Evolutionary conservation across 2,329 filamentous ascomycete species (phyloP).

Genomic region (Tolypocladium sp.): DNA sequence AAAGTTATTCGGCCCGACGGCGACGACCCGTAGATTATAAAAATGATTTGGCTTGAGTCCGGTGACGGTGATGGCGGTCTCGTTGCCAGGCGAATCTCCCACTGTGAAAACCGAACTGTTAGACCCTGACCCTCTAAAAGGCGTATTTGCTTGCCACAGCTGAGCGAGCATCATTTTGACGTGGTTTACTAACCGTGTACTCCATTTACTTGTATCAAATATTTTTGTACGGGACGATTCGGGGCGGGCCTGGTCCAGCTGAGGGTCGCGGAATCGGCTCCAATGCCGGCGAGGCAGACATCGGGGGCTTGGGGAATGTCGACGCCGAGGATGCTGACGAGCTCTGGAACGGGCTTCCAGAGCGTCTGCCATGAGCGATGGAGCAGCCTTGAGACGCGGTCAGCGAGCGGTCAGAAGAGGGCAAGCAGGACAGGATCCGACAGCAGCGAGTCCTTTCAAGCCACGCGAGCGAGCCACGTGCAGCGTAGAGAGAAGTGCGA

Average conservation of each 20-base stretch:
- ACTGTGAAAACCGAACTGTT: constrained; percentile 38
- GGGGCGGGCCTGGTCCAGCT: constrained; percentile 74
- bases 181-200: constrained; percentile 60
- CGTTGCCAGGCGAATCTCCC: constrained; percentile 59
- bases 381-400: constrained; percentile 52
- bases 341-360: constrained; percentile 80
- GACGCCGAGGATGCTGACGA: constrained; percentile 84
- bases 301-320: constrained; percentile 87
- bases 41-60: constrained; percentile 79
- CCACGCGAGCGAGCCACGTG: background rate
- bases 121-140: background rate
- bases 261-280: constrained; percentile 75
- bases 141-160: background rate
- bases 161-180: no score
- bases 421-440: background rate
- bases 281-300: constrained; percentile 84
- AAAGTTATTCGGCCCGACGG: constrained; percentile 85
- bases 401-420: constrained; percentile 2
- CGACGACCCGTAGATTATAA: constrained; percentile 89
- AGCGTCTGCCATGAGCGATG: constrained; percentile 82
- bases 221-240: constrained; percentile 67
- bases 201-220: constrained; percentile 88
- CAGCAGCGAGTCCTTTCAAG: background rate
- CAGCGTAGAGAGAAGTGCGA: constrained; percentile 5
- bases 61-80: constrained; percentile 70